A percentile compares a stretch with the other conserved stretches of the same genome.
Evolutionary conservation across 73 alveolate species (phyloP).

Genomic region (Paramecium sonneborni): DNA sequence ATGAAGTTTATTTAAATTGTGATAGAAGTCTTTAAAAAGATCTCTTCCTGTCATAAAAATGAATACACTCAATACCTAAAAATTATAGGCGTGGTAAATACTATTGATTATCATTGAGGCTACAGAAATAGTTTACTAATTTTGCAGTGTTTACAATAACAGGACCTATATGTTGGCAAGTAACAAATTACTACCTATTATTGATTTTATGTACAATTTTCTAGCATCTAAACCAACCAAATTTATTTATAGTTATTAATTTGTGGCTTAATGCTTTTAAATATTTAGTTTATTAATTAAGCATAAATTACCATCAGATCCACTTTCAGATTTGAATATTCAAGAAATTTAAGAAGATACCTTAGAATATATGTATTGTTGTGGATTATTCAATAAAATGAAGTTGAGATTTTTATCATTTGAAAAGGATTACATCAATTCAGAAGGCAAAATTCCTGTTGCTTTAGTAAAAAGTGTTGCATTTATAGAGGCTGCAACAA

Average conservation of each 20-base stretch:
- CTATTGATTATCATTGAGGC: not conserved
- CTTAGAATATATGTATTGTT: conserved; percentile 32
- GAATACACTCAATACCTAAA: conserved; percentile 4
- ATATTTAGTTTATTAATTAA: conserved; percentile 47
- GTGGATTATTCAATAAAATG: conserved; percentile 53
- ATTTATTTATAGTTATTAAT: conserved; percentile 26
- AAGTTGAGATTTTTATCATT: conserved; percentile 43
- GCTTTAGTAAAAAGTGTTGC: conserved; percentile 56
- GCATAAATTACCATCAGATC: conserved; percentile 22
- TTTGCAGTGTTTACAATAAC: not conserved
- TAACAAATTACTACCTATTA: conserved; percentile 38
- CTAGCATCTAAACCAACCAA: conserved; percentile 41
- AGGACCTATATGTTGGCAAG: conserved; percentile 36
- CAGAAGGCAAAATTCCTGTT: conserved; percentile 54
- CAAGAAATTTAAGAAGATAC: conserved; percentile 18
- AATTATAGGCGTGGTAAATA: conserved; percentile 38
- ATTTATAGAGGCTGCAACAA: conserved; percentile 54
- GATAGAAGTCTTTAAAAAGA: conserved; percentile 10
- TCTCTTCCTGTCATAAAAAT: conserved; percentile 24
- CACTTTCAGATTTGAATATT: not conserved
- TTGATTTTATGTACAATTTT: conserved; percentile 51
- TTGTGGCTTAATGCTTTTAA: conserved; percentile 45
- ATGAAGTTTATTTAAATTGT: conserved; percentile 27
- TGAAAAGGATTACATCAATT: conserved; percentile 52
- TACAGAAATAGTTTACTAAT: conserved; percentile 26